Base-by-base conservation (phyloP, 768 basidiomycete species). In the Pholiota conissans region DNA sequence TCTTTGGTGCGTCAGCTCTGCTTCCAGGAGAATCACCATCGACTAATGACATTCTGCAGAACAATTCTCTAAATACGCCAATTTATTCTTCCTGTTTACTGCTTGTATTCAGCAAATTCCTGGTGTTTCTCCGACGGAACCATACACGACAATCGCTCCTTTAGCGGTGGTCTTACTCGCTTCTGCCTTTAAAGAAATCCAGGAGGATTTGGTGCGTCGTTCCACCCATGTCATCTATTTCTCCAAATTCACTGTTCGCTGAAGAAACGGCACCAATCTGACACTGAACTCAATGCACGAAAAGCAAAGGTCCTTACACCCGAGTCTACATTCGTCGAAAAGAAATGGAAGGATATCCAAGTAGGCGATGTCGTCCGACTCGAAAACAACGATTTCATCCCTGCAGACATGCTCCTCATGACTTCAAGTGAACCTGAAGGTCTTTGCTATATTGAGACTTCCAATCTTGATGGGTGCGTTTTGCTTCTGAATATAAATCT, bases 11-110 rank as follows among this genome's bases (percentile, higher is more conserved):
- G 85, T 76, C 49, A 56, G 39, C 28, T 30, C 46, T 49, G 40
- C 32, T 28, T 56, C 30, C 27, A 22, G 18, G 27, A 29, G 18
- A 46, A 7, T 30, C 28, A 14, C 37, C 20, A 16, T 18, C 27
- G n/a, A 40, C 20, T 54, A 37, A 52, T 24, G 57, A 65, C 57
- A 64, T 40, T 27, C 14, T 49, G 5, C 74, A 96, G 95, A 96
- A 71, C 95, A 98, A 84, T 97, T 98, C 79, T 95, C 93, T 42
- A 93, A 97, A 84, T 98, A 98, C 70, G 96, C 97, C 63, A 98
- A 99, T 70, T 52, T 98, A 59, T 99, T 99, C 80, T 99, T 99
- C 81, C 79, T 99, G 57, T 98, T 99, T 78, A 98, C 96, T 28
- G 93, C 93, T 18, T 88, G 83, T 73, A 98, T 98, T 49, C 96